These are phyloP conservation scores for Daphne laureola DNA, from an alignment of 441 rosid genomes.

Conservation along the genomic window DNA sequence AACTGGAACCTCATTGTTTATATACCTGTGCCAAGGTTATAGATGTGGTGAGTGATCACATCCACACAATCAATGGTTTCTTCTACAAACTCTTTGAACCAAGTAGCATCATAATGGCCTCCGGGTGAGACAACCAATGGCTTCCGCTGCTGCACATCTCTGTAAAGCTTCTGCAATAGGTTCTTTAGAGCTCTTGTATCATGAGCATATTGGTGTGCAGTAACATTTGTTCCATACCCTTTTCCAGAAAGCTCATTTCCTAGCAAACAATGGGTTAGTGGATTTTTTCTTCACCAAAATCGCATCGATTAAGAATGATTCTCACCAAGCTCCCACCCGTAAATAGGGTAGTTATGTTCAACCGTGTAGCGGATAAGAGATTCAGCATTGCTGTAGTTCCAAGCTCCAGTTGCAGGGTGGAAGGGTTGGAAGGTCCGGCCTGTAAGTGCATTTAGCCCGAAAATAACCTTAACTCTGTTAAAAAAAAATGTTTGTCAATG, in stretches of 20 bases:
- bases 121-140: slow-evolving; percentile 76
- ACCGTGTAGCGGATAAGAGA: slow-evolving; percentile 56
- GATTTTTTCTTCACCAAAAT: background rate
- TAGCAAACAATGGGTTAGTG: slow-evolving; percentile 19
- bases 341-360: slow-evolving; percentile 40
- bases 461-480: slow-evolving; percentile 61
- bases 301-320: background rate
- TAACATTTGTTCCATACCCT: slow-evolving; percentile 65
- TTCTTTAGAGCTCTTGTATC: slow-evolving; percentile 50
- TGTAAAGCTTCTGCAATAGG: slow-evolving; percentile 40
- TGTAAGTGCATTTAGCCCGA: slow-evolving; percentile 69
- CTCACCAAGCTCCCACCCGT: slow-evolving; percentile 93
- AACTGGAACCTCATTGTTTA: too few relatives aligned
- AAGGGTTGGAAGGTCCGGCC: slow-evolving; percentile 36
- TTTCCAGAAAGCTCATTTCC: slow-evolving; percentile 77
- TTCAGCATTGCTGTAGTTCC: slow-evolving; percentile 70
- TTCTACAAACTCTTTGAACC: slow-evolving; percentile 53
- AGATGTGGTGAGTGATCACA: slow-evolving; percentile 68
- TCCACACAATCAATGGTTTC: slow-evolving; percentile 39
- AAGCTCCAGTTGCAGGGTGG: slow-evolving; percentile 59
- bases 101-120: slow-evolving; percentile 63
- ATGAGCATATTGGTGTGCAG: slow-evolving; percentile 60
- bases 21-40: slow-evolving; percentile 84
- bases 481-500: background rate
- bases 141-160: slow-evolving; percentile 29